These are phyloP conservation scores for Haematococcus sp. DNA, from an alignment of 139 green algal genomes.

Conservation along the genomic window DNA sequence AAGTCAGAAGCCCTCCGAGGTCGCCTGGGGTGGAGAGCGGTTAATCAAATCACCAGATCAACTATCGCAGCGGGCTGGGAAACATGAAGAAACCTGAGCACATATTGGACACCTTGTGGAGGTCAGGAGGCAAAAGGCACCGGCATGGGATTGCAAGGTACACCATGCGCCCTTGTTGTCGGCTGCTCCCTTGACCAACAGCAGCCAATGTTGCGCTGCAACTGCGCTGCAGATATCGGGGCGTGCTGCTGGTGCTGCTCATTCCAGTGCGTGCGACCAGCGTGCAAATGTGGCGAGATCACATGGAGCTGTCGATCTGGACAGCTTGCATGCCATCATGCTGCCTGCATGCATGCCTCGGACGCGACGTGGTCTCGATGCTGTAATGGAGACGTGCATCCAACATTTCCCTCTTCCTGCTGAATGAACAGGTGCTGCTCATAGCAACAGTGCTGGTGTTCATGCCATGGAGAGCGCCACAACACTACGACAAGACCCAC, in stretches of 20 bases:
- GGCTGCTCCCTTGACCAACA: not conserved
- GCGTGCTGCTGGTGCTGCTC: conserved; percentile 55
- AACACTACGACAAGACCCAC: conserved; percentile 14
- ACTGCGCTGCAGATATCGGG: conserved; percentile 49
- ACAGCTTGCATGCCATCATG: not conserved
- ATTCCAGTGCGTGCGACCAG: conserved; percentile 44
- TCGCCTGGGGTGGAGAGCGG: not conserved
- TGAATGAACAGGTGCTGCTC: conserved; percentile 63
- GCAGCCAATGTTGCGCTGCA: not conserved
- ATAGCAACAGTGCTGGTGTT: conserved; percentile 59
- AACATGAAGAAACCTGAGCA: conserved; percentile 40
- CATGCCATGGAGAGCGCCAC: conserved; percentile 35
- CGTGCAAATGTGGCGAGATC: no score
- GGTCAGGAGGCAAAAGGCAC: conserved; percentile 27
- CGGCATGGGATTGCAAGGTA: not conserved
- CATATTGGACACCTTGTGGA: conserved; percentile 36
- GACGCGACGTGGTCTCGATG: no score
- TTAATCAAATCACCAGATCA: not conserved
- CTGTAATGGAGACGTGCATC: no score
- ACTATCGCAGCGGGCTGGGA: not conserved
- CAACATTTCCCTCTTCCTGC: no score
- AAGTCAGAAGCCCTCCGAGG: no score
- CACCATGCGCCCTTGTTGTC: not conserved
- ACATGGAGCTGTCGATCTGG: not conserved
- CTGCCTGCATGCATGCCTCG: not conserved